These are phyloP conservation scores for Rhodotorula kratochvilovae DNA, from an alignment of 768 basidiomycete species.

Conservation along the genomic window DNA sequence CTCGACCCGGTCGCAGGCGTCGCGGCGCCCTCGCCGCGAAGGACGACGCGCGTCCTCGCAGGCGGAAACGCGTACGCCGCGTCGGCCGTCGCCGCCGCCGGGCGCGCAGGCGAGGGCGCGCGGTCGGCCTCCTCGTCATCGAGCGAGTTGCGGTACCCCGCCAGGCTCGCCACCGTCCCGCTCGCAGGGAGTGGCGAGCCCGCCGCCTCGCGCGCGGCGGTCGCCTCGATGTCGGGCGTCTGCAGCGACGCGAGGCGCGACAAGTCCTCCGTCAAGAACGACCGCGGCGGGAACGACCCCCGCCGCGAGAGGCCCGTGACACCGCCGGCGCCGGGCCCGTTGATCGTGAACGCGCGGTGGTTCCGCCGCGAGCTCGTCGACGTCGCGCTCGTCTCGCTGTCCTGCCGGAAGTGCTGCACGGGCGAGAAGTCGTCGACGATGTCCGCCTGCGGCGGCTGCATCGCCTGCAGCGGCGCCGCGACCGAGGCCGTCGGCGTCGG, in stretches of 20 bases:
- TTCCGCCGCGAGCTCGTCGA: constrained; percentile 1
- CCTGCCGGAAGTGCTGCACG: background rate
- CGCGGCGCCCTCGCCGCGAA: background rate
- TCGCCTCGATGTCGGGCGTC: background rate
- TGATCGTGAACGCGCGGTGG: constrained; percentile 27
- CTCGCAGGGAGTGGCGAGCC: background rate
- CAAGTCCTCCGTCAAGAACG: constrained; percentile 24
- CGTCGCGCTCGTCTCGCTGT: background rate
- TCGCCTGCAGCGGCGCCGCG: background rate
- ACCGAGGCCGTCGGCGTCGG: background rate
- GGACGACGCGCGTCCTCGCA: background rate
- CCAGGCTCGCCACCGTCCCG: background rate
- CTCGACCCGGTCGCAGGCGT: background rate
- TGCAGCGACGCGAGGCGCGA: constrained; percentile 16
- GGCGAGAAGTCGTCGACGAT: background rate
- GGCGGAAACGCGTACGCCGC: constrained; percentile 2
- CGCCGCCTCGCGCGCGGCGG: background rate
- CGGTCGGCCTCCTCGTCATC: constrained; percentile 10
- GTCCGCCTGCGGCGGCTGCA: background rate
- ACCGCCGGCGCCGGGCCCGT: background rate
- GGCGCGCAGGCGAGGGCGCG: background rate
- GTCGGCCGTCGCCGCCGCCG: background rate
- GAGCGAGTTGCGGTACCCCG: background rate
- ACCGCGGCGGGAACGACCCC: background rate
- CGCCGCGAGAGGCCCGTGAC: background rate